Conservation (phyloP, 2,329 filamentous ascomycete species). For the Arthrobotrys pseudoclavata region DNA sequence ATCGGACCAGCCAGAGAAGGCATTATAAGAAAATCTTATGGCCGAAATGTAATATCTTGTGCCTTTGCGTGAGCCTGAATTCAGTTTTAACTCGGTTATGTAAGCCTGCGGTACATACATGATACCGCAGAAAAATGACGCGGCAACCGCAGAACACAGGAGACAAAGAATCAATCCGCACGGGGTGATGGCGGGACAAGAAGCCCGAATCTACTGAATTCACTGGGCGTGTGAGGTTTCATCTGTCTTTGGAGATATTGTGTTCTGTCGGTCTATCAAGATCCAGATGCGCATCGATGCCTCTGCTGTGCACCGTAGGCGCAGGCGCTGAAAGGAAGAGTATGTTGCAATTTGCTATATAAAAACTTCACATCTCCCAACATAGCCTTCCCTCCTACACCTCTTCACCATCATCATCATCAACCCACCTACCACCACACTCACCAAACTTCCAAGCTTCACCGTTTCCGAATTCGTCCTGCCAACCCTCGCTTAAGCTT, state of each 20-base stretch:
- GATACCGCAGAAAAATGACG: background rate
- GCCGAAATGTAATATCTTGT: background rate
- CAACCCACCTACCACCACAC: too few relatives aligned
- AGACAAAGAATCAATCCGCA: constrained; percentile 10
- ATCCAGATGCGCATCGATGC: constrained; percentile 11
- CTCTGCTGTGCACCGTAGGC: background rate
- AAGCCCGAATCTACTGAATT: background rate
- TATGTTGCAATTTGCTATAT: constrained; percentile 5
- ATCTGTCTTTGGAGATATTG: background rate
- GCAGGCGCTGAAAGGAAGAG: constrained; percentile 3
- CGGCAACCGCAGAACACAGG: constrained; percentile 2
- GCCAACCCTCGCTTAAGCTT: constrained; percentile 18
- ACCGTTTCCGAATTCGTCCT: constrained; percentile 10
- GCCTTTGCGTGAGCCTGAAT: background rate
- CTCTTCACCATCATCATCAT: background rate
- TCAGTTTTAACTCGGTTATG: background rate
- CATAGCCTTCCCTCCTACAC: background rate
- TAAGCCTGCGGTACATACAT: background rate
- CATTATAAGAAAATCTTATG: background rate
- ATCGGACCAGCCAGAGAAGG: constrained; percentile 4
- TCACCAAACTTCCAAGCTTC: too few relatives aligned
- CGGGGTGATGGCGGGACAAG: background rate
- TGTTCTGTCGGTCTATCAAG: background rate
- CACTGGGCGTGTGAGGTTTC: constrained; percentile 10
- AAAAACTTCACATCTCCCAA: constrained; percentile 9